Percentiles rank a stretch among this genome's conserved stretches.
phyloP scores from a whole-genome alignment of 805 yeast species.

The Wickerhamiella sergipiensis region DNA sequence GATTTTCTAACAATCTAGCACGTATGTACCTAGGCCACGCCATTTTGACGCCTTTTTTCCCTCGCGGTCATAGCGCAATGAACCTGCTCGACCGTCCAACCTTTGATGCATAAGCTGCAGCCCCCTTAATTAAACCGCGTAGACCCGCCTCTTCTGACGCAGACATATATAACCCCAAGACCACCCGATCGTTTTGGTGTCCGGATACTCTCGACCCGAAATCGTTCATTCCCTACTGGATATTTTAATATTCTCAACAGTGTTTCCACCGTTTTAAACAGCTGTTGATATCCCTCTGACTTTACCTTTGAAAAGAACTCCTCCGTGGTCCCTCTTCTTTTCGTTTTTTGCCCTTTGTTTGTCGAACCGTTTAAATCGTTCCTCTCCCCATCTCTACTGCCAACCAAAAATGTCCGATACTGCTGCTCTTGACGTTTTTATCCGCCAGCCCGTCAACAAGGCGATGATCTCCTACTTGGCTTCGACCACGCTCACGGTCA shows the following conservation, averaged over 20 bases:
- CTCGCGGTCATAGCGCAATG: neutral
- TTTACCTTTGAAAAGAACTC: neutral
- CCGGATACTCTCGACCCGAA: neutral
- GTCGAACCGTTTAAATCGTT: neutral
- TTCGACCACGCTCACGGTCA: slow-evolving; percentile 27
- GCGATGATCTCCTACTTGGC: slow-evolving; percentile 31
- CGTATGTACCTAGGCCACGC: neutral
- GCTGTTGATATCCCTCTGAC: neutral
- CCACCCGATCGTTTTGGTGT: neutral
- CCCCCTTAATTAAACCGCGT: slow-evolving; percentile 2
- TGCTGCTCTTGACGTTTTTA: slow-evolving; percentile 28
- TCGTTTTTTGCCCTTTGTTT: neutral
- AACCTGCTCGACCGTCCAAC: neutral
- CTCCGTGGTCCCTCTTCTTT: neutral
- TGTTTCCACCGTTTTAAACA: neutral
- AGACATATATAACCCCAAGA: neutral
- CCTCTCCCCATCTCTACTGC: neutral
- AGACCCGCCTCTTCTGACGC: neutral
- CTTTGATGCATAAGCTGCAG: slow-evolving; percentile 1
- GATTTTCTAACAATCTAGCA: neutral
- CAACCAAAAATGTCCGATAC: slow-evolving; percentile 19
- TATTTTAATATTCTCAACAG: neutral
- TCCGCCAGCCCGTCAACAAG: slow-evolving; percentile 29
- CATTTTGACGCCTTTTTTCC: no score
- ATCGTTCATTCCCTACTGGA: neutral